Percentiles rank a stretch among this genome's conserved stretches.
These are phyloP conservation scores for Macadamia integrifolia DNA, from an alignment of 164 flowering plant genomes.

Conservation along the genomic window DNA sequence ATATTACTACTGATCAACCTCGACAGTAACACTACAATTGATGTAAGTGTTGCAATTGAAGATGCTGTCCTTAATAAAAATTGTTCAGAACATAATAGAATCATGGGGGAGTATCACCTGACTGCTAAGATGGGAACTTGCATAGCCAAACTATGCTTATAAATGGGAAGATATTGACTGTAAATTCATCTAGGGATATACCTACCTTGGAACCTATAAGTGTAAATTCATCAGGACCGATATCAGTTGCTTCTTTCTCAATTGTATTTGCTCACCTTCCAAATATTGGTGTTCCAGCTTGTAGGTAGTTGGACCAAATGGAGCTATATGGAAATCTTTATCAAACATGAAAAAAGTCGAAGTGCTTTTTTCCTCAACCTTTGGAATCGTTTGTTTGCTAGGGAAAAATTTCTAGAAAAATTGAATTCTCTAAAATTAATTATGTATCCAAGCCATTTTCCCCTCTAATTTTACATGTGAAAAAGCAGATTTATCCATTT, in stretches of 20 bases:
- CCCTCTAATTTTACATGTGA: too few species aligned
- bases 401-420: neutral
- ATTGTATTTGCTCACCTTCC: slow-evolving; percentile 77
- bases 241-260: slow-evolving; percentile 59
- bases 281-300: slow-evolving; percentile 43
- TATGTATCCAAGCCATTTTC: too few species aligned
- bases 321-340: slow-evolving; percentile 19
- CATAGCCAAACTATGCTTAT: slow-evolving; percentile 78
- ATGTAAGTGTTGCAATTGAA: slow-evolving; percentile 26
- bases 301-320: slow-evolving; percentile 29
- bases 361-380: too few species aligned
- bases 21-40: slow-evolving; percentile 39
- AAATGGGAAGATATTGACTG: slow-evolving; percentile 55
- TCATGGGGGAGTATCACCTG: slow-evolving; percentile 67
- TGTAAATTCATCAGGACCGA: slow-evolving; percentile 41
- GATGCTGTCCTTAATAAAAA: slow-evolving; percentile 8
- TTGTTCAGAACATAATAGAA: neutral
- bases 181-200: slow-evolving; percentile 48
- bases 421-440: neutral
- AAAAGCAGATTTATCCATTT: too few species aligned
- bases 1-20: slow-evolving; percentile 70
- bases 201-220: slow-evolving; percentile 51
- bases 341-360: slow-evolving; percentile 16
- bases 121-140: slow-evolving; percentile 64
- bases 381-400: too few species aligned